Evolutionary conservation across 1,139 yeast genomes (phyloP).

Genomic region (Meyerozyma smithsonii): DNA sequence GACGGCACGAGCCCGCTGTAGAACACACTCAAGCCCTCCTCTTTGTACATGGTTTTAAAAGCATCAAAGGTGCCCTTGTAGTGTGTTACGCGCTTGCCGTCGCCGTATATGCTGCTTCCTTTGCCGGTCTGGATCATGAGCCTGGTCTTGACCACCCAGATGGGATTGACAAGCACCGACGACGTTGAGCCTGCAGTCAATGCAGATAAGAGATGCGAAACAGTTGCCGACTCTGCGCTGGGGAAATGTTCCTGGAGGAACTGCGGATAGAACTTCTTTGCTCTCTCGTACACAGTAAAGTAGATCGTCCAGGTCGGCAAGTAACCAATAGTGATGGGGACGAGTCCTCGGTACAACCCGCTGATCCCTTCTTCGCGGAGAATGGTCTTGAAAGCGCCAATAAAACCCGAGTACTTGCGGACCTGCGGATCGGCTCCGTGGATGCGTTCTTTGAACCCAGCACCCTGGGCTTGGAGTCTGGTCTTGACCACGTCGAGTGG

Average conservation of each 20-base stretch:
- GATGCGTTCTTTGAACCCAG: conserved; percentile 6
- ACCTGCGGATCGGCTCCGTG: neutral
- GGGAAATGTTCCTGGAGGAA: conserved; percentile 22
- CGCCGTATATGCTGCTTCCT: conserved; percentile 35
- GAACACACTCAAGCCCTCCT: conserved; percentile 81
- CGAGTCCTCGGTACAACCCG: conserved; percentile 86
- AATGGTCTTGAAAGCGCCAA: conserved; percentile 54
- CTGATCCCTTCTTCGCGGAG: conserved; percentile 70
- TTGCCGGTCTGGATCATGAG: conserved; percentile 79
- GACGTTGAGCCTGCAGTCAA: conserved; percentile 86
- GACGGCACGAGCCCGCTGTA: conserved; percentile 92
- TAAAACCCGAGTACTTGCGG: conserved; percentile 16
- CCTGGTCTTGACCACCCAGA: conserved; percentile 95
- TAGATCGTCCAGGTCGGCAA: conserved; percentile 98
- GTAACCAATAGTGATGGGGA: conserved; percentile 88
- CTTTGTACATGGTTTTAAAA: conserved; percentile 65
- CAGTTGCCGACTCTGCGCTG: conserved; percentile 40
- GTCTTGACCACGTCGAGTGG: conserved; percentile 47
- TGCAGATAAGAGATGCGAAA: conserved; percentile 73
- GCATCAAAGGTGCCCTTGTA: conserved; percentile 85
- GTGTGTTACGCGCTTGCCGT: conserved; percentile 22
- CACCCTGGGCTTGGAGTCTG: conserved; percentile 43
- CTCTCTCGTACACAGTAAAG: conserved; percentile 81
- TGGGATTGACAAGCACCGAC: conserved; percentile 87
- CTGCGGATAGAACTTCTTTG: conserved; percentile 47